Percentiles rank a stretch among this genome's conserved stretches.
Evolutionary conservation across 345 rosid species (phyloP).

Genomic region (Firmiana major): DNA sequence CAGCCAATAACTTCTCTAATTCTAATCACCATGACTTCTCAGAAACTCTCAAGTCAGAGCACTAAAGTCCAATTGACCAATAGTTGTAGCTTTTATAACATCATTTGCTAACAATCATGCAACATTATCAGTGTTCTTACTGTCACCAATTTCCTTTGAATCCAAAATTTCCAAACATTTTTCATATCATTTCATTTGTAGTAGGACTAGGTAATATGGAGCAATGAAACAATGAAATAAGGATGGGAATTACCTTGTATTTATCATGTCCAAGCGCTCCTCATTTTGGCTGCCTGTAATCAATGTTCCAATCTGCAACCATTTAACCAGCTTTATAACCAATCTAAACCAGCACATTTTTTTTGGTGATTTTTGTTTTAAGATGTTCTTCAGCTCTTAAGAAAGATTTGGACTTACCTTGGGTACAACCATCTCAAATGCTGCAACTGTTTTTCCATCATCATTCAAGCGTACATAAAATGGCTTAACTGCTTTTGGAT

Average conservation of each 20-base stretch:
- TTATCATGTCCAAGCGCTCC: conserved; percentile 53
- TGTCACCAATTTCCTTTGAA: neutral
- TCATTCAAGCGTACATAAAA: conserved; percentile 63
- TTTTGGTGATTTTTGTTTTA: conserved; percentile 5
- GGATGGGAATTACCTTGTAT: conserved; percentile 37
- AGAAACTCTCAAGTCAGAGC: neutral
- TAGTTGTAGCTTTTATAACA: neutral
- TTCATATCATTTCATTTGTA: neutral
- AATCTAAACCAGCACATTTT: neutral
- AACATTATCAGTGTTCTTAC: neutral
- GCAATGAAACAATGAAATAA: neutral
- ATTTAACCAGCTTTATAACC: neutral
- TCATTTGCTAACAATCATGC: neutral
- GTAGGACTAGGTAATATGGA: neutral
- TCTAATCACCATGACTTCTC: neutral
- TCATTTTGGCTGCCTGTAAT: conserved; percentile 81
- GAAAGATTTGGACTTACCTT: conserved; percentile 39
- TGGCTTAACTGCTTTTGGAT: conserved; percentile 63
- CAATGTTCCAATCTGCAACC: conserved; percentile 59
- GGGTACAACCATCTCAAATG: conserved; percentile 87
- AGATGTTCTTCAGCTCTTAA: neutral
- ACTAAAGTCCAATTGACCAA: neutral
- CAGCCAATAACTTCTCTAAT: neutral
- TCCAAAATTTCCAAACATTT: neutral
- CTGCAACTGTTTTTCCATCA: conserved; percentile 78